Percentiles rank a stretch among this genome's conserved stretches.
Evolutionary conservation across 306 rosid genomes (phyloP).

Genomic region (Comarum palustre): DNA sequence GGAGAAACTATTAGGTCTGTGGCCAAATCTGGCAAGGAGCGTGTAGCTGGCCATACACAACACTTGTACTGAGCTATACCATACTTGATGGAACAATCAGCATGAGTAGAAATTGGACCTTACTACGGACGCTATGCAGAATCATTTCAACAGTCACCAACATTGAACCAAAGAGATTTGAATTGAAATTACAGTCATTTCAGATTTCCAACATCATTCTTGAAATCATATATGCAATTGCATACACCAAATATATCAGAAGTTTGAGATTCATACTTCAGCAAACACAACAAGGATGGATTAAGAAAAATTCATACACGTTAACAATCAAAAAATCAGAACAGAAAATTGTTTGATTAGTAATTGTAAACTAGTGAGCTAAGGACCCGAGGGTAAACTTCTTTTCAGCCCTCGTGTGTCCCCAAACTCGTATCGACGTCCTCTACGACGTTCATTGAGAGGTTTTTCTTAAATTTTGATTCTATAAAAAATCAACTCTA

Average conservation of each 20-base stretch:
- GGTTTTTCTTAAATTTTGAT: too few relatives aligned
- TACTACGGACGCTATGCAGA: too few relatives aligned
- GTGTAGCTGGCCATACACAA: background rate
- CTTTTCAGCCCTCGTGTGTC: slow-evolving; percentile 10
- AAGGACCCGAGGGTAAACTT: slow-evolving; percentile 2
- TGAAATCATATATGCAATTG: background rate
- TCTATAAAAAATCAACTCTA: too few relatives aligned
- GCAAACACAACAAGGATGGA: too few relatives aligned
- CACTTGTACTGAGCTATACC: background rate
- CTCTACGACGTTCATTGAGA: too few relatives aligned
- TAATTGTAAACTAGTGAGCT: slow-evolving; percentile 16
- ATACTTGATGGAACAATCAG: background rate
- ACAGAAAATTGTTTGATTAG: slow-evolving; percentile 3
- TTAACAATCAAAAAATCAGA: background rate
- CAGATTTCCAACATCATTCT: background rate
- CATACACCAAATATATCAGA: background rate
- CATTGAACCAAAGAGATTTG: background rate
- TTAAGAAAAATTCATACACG: background rate
- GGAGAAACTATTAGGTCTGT: background rate
- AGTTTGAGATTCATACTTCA: background rate
- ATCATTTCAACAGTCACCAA: too few relatives aligned
- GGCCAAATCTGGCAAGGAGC: background rate
- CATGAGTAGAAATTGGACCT: too few relatives aligned
- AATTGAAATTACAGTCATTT: background rate
- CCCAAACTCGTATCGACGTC: too few relatives aligned